Evolutionary conservation across 139 green algal species (phyloP).

Genomic region (Tetraselmis striata): DNA sequence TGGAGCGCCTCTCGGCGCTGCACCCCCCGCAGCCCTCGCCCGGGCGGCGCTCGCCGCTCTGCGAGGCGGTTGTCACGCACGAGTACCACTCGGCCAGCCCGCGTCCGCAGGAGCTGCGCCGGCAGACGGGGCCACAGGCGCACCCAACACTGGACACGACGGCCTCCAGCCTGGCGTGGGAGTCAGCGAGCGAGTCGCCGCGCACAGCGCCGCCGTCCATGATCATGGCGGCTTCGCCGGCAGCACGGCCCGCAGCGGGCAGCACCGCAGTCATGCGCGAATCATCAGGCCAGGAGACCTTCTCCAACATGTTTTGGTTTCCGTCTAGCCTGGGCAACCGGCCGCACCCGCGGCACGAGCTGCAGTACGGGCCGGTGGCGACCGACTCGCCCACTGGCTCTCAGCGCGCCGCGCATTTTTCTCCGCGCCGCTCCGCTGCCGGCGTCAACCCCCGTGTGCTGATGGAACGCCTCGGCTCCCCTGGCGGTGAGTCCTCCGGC

Average conservation of each 20-base stretch:
- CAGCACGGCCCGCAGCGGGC: no score
- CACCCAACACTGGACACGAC: neutral
- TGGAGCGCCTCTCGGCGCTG: neutral
- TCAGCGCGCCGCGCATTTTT: neutral
- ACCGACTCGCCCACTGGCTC: neutral
- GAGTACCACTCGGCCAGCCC: neutral
- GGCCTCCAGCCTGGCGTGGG: neutral
- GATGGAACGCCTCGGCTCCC: neutral
- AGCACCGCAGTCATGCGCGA: neutral
- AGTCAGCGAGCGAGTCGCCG: neutral
- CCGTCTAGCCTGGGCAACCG: neutral
- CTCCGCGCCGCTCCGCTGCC: neutral
- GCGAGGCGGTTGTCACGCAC: neutral
- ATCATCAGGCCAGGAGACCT: neutral
- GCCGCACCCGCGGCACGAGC: neutral
- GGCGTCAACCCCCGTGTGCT: neutral
- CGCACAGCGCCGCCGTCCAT: neutral
- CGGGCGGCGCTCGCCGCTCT: neutral
- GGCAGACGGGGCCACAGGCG: neutral
- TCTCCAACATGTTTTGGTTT: neutral
- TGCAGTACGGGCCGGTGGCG: neutral
- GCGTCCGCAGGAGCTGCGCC: neutral
- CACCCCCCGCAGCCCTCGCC: neutral
- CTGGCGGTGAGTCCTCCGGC: neutral
- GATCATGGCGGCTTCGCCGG: neutral